Conservation (phyloP, 305 asterid species). For the Fraxinus greggii region DNA sequence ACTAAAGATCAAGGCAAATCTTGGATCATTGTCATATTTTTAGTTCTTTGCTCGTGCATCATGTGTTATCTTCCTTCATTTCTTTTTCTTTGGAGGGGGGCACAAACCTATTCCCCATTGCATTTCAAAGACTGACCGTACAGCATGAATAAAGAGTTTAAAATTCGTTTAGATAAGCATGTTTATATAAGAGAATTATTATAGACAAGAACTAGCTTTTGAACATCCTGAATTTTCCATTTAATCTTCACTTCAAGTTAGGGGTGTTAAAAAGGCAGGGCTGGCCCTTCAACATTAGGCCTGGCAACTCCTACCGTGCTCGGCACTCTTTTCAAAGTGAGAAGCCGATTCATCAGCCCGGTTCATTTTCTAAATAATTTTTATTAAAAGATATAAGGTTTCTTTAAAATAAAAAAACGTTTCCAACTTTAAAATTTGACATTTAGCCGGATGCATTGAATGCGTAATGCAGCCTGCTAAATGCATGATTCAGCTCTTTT, state of each 20-base stretch:
- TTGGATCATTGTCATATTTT: not conserved
- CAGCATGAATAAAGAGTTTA: not conserved
- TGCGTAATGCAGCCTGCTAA: not conserved
- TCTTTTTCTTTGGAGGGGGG: not conserved
- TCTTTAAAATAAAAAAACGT: not conserved
- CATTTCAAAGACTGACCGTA: not conserved
- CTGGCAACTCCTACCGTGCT: not conserved
- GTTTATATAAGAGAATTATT: not conserved
- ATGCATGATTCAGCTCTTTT: not conserved
- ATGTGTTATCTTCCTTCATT: not conserved
- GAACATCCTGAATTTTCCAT: not conserved
- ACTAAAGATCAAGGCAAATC: not conserved
- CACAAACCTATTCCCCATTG: not conserved
- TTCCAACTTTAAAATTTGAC: not conserved
- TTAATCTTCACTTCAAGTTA: not conserved
- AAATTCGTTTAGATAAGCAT: not conserved
- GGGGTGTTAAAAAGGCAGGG: not conserved
- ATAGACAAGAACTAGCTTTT: not conserved
- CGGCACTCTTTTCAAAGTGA: not conserved
- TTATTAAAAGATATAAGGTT: too few species aligned
- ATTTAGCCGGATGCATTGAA: not conserved
- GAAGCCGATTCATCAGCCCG: not conserved
- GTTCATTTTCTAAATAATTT: not conserved
- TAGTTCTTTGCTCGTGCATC: not conserved
- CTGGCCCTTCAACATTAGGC: not conserved